phyloP scores from a whole-genome alignment of 176 grass and related monocot genomes.

The Aechmea fasciata region DNA sequence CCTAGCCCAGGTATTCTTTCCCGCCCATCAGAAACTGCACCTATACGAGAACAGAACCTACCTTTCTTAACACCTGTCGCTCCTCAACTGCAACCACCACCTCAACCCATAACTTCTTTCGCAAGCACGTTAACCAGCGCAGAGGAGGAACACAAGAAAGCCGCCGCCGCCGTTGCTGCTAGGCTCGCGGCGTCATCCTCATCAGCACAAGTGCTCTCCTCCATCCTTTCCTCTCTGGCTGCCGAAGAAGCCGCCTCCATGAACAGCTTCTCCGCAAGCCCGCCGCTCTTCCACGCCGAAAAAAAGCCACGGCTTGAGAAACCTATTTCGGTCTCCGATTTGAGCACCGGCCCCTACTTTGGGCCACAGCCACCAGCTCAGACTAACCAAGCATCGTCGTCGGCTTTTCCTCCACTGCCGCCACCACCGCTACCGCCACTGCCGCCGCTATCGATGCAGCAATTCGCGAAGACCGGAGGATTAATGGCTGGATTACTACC shows the following conservation, averaged over 20 bases:
- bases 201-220: conserved; percentile 50
- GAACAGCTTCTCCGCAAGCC: conserved; percentile 22
- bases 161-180: conserved; percentile 88
- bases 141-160: conserved; percentile 57
- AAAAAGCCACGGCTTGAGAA: conserved; percentile 77
- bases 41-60: conserved; percentile 14
- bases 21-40: conserved; percentile 28
- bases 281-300: conserved; percentile 44
- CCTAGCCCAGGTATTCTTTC: conserved; percentile 20
- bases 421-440: conserved; percentile 48
- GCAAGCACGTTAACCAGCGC: conserved; percentile 20
- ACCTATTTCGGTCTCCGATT: conserved; percentile 23
- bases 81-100: conserved; percentile 26
- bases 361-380: conserved; percentile 30
- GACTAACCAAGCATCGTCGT: conserved; percentile 27
- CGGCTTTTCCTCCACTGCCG: conserved; percentile 42
- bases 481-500: conserved; percentile 36
- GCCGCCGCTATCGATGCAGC: conserved; percentile 32
- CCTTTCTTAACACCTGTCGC: conserved; percentile 11
- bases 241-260: conserved; percentile 68
- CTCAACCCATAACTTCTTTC: conserved; percentile 30
- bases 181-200: conserved; percentile 77
- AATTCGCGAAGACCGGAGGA: conserved; percentile 45
- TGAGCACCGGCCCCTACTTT: conserved; percentile 33
- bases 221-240: conserved; percentile 58